phyloP scores from a whole-genome alignment of 1,284 basidiomycete species.

The Sanghuangporus weigelae region DNA sequence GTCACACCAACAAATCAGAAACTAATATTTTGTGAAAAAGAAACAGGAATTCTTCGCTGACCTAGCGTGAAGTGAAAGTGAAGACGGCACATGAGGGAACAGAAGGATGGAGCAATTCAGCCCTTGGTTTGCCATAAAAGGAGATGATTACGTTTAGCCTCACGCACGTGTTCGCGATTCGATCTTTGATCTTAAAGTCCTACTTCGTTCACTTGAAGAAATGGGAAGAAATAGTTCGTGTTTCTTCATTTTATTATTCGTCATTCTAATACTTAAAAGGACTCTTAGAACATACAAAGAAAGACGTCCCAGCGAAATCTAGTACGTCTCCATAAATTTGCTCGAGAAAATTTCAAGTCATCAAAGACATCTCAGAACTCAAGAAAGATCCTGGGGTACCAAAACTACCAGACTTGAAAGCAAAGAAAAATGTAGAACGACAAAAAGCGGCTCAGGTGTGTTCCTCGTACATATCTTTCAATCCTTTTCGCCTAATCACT shows the following conservation, averaged over 20 bases:
- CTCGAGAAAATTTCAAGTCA: not conserved
- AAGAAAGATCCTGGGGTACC: conserved; percentile 84
- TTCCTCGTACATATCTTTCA: conserved; percentile 13
- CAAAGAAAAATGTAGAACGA: conserved; percentile 25
- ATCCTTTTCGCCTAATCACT: not conserved
- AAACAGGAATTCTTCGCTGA: not conserved
- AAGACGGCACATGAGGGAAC: no score
- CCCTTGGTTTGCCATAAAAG: not conserved
- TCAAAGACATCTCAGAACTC: conserved; percentile 41
- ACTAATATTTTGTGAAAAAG: not conserved
- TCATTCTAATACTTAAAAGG: not conserved
- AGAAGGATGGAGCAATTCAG: not conserved
- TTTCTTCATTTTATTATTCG: not conserved
- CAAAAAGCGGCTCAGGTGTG: conserved; percentile 42
- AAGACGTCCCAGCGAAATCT: conserved; percentile 48
- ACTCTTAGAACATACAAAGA: conserved; percentile 34
- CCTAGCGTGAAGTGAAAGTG: not conserved
- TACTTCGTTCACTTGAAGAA: conserved; percentile 9
- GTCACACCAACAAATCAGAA: not conserved
- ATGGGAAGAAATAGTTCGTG: conserved; percentile 58
- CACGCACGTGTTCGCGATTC: not conserved
- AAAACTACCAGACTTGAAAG: conserved; percentile 62
- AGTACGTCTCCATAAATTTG: conserved; percentile 33
- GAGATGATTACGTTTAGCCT: not conserved
- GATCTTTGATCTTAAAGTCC: not conserved